Evolutionary conservation across 1,284 basidiomycete genomes (phyloP).

Genomic region (Ceratobasidium sp.): DNA sequence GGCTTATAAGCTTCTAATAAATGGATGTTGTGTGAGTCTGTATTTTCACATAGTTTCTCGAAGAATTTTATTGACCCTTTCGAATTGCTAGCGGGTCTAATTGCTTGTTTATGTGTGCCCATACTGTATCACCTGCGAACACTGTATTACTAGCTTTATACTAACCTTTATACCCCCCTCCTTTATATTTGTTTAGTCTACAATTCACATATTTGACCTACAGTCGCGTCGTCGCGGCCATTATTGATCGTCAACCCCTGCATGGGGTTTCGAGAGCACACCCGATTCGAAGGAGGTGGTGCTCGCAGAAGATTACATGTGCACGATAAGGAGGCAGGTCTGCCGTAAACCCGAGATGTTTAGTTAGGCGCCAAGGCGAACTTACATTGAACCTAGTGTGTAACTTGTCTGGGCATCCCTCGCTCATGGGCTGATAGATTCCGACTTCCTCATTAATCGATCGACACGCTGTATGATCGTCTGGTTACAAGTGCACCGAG

Average conservation of each 20-base stretch:
- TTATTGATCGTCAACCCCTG: neutral
- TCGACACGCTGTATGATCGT: neutral
- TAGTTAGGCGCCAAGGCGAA: neutral
- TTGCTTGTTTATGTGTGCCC: neutral
- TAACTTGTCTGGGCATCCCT: neutral
- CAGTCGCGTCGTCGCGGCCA: neutral
- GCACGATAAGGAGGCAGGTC: neutral
- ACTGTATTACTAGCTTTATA: conserved; percentile 1
- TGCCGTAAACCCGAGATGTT: neutral
- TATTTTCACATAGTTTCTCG: neutral
- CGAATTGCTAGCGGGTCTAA: neutral
- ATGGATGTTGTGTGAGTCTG: conserved; percentile 29
- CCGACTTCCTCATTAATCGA: neutral
- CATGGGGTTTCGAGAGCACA: neutral
- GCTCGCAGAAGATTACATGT: neutral
- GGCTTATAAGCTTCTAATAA: neutral
- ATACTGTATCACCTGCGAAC: neutral
- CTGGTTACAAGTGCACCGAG: neutral
- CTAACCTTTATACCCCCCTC: neutral
- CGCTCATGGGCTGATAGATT: neutral
- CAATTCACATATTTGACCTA: neutral
- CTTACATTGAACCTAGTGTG: too few species aligned
- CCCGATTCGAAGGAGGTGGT: neutral
- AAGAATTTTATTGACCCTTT: too few species aligned
- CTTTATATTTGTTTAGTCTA: too few species aligned